phyloP scores from a whole-genome alignment of 768 basidiomycete genomes.

The Sarcodon aspratus region DNA sequence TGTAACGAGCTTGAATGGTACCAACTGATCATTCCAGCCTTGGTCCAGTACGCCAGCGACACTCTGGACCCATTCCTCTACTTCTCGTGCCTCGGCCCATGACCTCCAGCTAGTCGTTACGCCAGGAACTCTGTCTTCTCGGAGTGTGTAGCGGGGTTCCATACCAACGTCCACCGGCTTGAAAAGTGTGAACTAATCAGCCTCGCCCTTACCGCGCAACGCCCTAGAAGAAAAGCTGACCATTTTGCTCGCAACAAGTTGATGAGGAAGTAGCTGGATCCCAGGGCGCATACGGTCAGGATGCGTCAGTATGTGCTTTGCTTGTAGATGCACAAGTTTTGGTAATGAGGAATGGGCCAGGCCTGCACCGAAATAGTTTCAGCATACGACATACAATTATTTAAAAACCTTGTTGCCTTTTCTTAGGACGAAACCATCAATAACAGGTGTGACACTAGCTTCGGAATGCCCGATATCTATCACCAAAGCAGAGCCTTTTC shows the following conservation, averaged over 20 bases:
- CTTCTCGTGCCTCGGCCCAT: constrained; percentile 74
- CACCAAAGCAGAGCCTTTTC: constrained; percentile 94
- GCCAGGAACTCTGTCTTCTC: constrained; percentile 59
- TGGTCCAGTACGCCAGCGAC: constrained; percentile 79
- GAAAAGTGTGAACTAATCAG: not conserved
- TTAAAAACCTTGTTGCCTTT: constrained; percentile 47
- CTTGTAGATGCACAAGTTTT: constrained; percentile 70
- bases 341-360: constrained; percentile 68
- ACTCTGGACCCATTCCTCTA: constrained; percentile 91
- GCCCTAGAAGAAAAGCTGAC: constrained; percentile 21
- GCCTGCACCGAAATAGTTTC: constrained; percentile 33
- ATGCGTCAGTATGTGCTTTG: constrained; percentile 51
- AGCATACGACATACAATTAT: not conserved
- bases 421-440: constrained; percentile 93
- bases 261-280: constrained; percentile 73
- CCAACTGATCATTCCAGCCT: constrained; percentile 84
- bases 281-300: constrained; percentile 38
- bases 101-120: constrained; percentile 75
- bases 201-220: constrained; percentile 4
- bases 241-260: constrained; percentile 76
- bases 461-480: constrained; percentile 87
- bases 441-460: constrained; percentile 89
- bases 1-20: not conserved
- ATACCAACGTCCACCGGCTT: constrained; percentile 66
- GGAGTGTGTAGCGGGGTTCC: constrained; percentile 54